Evolutionary conservation across 305 asterid genomes (phyloP), one percentile per base, ranked within the genome.

Genomic region (Coffea humblotiana): DNA sequence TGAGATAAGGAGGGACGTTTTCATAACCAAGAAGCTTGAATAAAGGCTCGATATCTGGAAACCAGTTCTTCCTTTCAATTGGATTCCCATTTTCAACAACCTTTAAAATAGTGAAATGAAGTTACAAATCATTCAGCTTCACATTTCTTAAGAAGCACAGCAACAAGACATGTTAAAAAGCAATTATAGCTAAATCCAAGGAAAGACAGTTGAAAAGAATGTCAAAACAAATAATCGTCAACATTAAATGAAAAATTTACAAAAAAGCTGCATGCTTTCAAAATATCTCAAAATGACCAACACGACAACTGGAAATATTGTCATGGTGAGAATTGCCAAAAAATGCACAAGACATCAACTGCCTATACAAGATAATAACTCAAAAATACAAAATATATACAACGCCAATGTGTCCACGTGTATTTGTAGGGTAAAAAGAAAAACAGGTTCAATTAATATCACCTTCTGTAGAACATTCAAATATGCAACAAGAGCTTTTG

Each of bases 1-100:
- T 96, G 80, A 96, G 97, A 88, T 92, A 96, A 70, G 99, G 97
- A 84, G 98, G 99, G 86, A 96, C 97, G 78, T 94, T 96, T 88
- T 96, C 99, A 82, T 90, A 96, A 80, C 98, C 86, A 79, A 94
- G 98, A 81, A 94, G 97, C 88, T 96, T 96, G 90, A 96, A 96
- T 84, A 96, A 85, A 78, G 98, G 98, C 89, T 96, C 97, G 64
- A 93, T 96, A 83, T 96, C 97, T 49, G 96, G 88, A 87, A 96
- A 94, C 99, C 99, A 96, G 84, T 90, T 93, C 90, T 90, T 96
- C 85, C 95, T 85, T 82, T 92, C 98, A 75, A 80, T 48, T 71
- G 97, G 94, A 84, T 87, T 90, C 77, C 98, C 99, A 89, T 91
- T 90, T 84, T 90, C 97, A 82, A 96, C 91, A 73, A 94, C 98